Percentiles rank a stretch among this genome's conserved stretches.
These are phyloP conservation scores for Diddensiella santjacobensis DNA, from an alignment of 805 yeast genomes.

Conservation along the genomic window DNA sequence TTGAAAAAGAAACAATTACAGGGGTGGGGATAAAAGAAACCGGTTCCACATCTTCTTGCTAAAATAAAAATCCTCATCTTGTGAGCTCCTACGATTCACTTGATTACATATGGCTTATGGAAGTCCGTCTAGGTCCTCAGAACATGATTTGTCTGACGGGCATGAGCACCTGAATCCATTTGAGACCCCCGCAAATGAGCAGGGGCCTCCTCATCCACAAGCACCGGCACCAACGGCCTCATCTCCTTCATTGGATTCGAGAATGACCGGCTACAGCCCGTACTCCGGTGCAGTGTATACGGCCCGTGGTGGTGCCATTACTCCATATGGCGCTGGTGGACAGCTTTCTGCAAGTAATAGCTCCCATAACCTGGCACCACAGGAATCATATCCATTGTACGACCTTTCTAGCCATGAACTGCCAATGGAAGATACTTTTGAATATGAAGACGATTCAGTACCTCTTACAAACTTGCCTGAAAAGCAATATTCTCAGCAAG, in stretches of 20 bases:
- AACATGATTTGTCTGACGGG: neutral
- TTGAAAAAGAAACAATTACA: too few species aligned
- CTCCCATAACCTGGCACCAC: neutral
- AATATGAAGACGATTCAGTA: constrained; percentile 18
- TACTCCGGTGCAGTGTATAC: constrained; percentile 8
- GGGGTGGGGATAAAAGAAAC: too few species aligned
- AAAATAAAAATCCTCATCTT: too few species aligned
- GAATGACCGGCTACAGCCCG: constrained; percentile 9
- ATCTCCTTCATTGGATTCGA: constrained; percentile 3
- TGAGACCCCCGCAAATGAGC: neutral
- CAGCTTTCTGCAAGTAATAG: neutral
- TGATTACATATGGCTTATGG: neutral
- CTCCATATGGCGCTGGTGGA: neutral
- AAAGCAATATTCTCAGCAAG: neutral
- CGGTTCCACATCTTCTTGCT: too few species aligned
- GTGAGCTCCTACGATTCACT: too few species aligned
- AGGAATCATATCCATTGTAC: constrained; percentile 20
- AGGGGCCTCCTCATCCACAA: neutral
- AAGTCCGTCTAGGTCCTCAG: neutral
- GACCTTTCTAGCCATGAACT: constrained; percentile 18
- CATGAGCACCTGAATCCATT: neutral
- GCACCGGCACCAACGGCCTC: neutral
- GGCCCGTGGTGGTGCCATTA: neutral
- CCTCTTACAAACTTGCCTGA: constrained; percentile 21
- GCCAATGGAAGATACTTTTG: constrained; percentile 17